A percentile compares a stretch with the other conserved stretches of the same genome.
These are phyloP conservation scores for Xylaria sp. DNA, from an alignment of 2,329 filamentous ascomycete species.

Conservation along the genomic window DNA sequence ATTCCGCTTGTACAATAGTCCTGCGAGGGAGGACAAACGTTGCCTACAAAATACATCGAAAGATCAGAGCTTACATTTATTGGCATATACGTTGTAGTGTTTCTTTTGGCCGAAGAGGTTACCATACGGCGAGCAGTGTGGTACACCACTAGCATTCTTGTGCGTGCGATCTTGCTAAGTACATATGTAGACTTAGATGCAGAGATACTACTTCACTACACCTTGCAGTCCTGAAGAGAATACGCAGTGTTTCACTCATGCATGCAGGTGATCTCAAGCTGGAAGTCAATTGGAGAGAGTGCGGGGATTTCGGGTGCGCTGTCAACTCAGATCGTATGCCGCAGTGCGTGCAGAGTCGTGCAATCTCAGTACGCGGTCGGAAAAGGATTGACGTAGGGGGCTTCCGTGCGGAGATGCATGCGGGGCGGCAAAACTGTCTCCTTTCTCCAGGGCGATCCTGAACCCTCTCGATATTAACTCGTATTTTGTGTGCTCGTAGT, in stretches of 20 bases:
- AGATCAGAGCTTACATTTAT: background rate
- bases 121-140: background rate
- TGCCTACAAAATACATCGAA: background rate
- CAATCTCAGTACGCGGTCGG: background rate
- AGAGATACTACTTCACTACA: background rate
- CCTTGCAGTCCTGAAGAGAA: background rate
- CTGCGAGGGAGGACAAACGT: background rate
- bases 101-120: background rate
- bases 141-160: constrained; percentile 13
- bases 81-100: constrained; percentile 8
- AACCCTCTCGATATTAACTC: background rate
- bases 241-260: background rate
- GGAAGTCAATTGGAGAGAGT: background rate
- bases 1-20: constrained; percentile 23
- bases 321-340: background rate
- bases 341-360: background rate
- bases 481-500: background rate
- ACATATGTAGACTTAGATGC: constrained; percentile 9
- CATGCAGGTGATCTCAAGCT: background rate
- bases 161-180: constrained; percentile 1
- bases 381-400: background rate
- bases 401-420: constrained; percentile 7
- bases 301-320: background rate
- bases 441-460: background rate
- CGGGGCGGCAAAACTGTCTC: constrained; percentile 3